Evolutionary conservation across 169 alveolate species (phyloP), one percentile per base, ranked within the genome.

Genomic region (Cryptosporidium andersoni): DNA sequence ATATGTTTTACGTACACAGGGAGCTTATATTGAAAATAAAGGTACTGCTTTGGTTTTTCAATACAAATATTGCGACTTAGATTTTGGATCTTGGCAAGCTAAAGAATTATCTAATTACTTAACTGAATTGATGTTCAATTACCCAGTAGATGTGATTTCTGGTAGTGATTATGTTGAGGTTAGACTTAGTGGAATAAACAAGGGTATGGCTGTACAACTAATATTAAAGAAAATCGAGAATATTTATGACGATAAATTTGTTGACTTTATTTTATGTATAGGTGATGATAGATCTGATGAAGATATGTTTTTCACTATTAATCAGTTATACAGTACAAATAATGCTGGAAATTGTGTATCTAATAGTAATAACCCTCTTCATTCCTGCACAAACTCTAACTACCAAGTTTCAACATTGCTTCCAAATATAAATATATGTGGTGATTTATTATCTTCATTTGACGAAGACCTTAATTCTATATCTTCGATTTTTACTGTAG

Each of bases 31-130:
- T 65, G 97, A 94, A 74, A 89, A 91, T 60, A 93, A 92, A 90
- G 96, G 92, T 25, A 66, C 89, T 37, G 89, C 92, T 48, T 74
- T 92, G 47, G 93, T 92, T 42, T 94, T 92, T 91, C 96, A 92
- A 90, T 94, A 90, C 82, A 89, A 94, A 53, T 90, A 92, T 82
- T 90, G 95, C 1, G 97, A 94, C 66, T 95, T 95, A 34, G 94
- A 94, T 66, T 92, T 94, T 64, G 95, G 96, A 11, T 80, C 90
- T 48, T 81, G 93, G 90, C 97, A 94, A 64, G 95, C 97, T 25
- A 91, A 89, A 56, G 97, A 94, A 65, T 88, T 94, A 52, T 85
- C 89, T 52, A 45, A 80, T 11, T 81, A 88, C 39, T 89, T 90
- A 34, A 36, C 56, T 40, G 81, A 88, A 55, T 48, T 66, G 12